Base-by-base conservation (phyloP, 2,329 filamentous ascomycete genomes). In the Kalmusia sp. region DNA sequence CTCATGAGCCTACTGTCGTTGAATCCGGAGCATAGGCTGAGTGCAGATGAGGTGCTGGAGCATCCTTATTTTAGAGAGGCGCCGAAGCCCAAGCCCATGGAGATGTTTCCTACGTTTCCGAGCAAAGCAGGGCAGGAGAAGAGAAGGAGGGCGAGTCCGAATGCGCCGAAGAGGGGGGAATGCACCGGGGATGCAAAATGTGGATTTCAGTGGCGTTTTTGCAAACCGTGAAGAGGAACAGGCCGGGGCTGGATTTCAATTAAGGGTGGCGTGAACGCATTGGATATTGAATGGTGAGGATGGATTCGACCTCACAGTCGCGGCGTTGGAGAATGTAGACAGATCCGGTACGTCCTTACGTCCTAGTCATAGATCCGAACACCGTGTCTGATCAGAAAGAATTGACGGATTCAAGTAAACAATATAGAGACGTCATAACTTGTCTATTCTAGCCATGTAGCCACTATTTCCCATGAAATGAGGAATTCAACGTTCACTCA, bases 101-200 rank as follows among this genome's bases (percentile, higher is more conserved):
- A 89, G 65, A 89, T 99, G 87, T 98, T 99, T 70, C 95, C 95
- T 2, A 98, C 95, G 0, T 99, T 98, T 72, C 95, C 95, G 0
- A 95, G 90, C 65, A 97, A 96, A 75, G 95, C 95, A 0, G 92
- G 92, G 1, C 90, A 95, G 79, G 95, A 99, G 80, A 89, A 87
- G 68, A 81, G 92, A 59, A 81, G 85, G 31, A 81, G 84, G 54
- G 86, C 87, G 55, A 93, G 88, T 58, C 95, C 95, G 1, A 88
- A 92, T 72, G 95, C 95, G 6, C 95, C 95, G 0, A 85, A 84
- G 33, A 81, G 93, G 27, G 93, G 92, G 0, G 86, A n/a, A 89
- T 45, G 84, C 84, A 52, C 85, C 85, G 2, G 75, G 72, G 59
- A 65, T 84, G 61, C 65, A 63, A 17, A 78, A 77, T 45, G 71